Base-by-base conservation (phyloP, 768 basidiomycete genomes). In the Lanmaoa pseudosensibilis region DNA sequence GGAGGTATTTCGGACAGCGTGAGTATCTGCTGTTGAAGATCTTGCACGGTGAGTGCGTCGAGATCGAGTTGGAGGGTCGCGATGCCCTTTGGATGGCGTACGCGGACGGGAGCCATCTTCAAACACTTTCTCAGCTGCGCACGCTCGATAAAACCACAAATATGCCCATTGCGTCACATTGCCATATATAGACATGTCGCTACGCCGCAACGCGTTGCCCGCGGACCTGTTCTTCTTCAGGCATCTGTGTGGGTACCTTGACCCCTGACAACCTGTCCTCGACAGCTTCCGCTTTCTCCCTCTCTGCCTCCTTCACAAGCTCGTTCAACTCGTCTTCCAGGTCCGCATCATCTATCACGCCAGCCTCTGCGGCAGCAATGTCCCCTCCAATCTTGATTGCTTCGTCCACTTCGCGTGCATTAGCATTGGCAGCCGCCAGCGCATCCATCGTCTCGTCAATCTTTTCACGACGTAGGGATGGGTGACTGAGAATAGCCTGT, bases 371-470 rank as follows among this genome's bases (percentile, higher is more conserved):
- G 12, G 84, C 65, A 1, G 84, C 85, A 21, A 84, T 73, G 58
- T 89, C 83, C 3, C 81, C 85, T 21, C 88, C 89, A 38, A 84
- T 70, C 56, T 79, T 78, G 46, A 98, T 84, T 4, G 86, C 84
- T 32, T 90, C 83, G 61, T 96, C 90, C 16, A 97, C 77, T 63
- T 97, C 94, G 38, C 78, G 78, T 41, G 92, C 91, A 65, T 94
- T 86, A 1, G 86, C 83, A 59, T 91, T 87, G 2, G 88, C 90
- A 58, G 89, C 88, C 0, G 90, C 87, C 62, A 98, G 79, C 10
- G 86, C 88, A 25, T 94, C 91, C 83, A 96, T 87, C 4, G 94
- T 96, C 62, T 83, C 80, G 54, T 96, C 90, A 46, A 98, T 83
- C 48, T 79, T 81, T 16, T 86, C 86, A n/a, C 84, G 81, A 58